Evolutionary conservation across 225 moss, liverwort and hornwort species (phyloP).

Genomic region (Pleurozium schreberi): DNA sequence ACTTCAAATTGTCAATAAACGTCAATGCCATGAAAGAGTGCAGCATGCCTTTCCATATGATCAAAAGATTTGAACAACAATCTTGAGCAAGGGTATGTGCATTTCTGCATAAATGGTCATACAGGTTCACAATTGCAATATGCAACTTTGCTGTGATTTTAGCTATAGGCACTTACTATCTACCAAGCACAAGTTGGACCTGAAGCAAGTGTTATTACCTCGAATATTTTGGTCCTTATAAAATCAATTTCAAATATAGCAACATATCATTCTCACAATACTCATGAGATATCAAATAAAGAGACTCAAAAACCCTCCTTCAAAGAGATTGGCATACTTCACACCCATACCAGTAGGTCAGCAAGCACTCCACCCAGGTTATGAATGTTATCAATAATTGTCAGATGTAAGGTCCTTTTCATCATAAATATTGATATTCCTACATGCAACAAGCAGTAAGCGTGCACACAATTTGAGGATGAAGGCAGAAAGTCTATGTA

Average conservation of each 20-base stretch:
- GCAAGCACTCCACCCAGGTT: background rate
- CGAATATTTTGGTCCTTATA: background rate
- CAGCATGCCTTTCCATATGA: background rate
- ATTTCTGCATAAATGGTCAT: background rate
- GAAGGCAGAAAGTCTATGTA: background rate
- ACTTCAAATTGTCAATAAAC: background rate
- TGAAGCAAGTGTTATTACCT: background rate
- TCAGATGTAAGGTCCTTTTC: background rate
- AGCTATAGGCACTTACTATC: background rate
- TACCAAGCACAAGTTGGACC: background rate
- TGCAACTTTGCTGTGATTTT: no score
- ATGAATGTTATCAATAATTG: background rate
- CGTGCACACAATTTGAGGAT: background rate
- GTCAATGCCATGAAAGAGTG: background rate
- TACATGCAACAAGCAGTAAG: background rate
- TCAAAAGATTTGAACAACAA: background rate
- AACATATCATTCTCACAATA: background rate
- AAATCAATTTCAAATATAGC: background rate
- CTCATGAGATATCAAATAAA: background rate
- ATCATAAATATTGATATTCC: background rate
- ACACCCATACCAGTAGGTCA: background rate
- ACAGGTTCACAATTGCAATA: background rate
- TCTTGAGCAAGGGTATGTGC: background rate
- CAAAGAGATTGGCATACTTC: background rate
- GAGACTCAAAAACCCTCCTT: background rate